Evolutionary conservation across 2,329 filamentous ascomycete genomes (phyloP), one percentile per base, ranked within the genome.

Genomic region (Aspergillus fijiensis): DNA sequence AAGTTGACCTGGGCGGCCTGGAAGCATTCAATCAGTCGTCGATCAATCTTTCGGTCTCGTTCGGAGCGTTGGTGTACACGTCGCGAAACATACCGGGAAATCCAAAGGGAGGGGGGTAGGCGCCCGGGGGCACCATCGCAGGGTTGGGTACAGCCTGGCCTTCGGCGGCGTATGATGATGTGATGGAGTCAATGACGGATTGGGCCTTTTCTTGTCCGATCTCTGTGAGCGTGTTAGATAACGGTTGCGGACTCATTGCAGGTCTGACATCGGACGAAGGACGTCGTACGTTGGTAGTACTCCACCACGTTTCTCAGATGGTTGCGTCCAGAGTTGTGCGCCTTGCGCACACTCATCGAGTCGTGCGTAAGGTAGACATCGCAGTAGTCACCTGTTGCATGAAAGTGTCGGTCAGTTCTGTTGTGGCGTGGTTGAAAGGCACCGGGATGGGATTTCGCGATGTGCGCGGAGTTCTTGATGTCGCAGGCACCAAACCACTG

Each of bases 281-380:
- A 29, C 19, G 21, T 55, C 76, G 60, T 79, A 93, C 90, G 92
- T 81, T 98, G 93, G 78, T 99, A 99, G 81, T 99, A 99, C 75
- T 97, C 93, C 70, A 97, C 89, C 31, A 99, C 95, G 78, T 99
- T 99, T 73, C 95, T 91, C 64, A 99, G 81, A 75, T 99, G 95
- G 81, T 99, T 99, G 71, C 94, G 88, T 64, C 95, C 95, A 75
- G 87, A 90, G 83, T 99, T 99, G 80, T 99, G 95, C 53, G 95
- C 95, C 82, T 98, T 98, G 71, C 95, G 93, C 79, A 99, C 95
- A 80, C 92, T 96, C 94, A 98, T 98, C 50, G 92, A 96, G 84
- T 99, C 95, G 85, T 99, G 95, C 68, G 95, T 99, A 70, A 99
- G 90, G 85, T 99, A 99, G 78, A 99, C 95, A 89, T 99, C 95